Percentiles rank a stretch among this genome's conserved stretches.
Conservation (phyloP, 2,329 filamentous ascomycete species). For the Colletotrichum sp. region DNA sequence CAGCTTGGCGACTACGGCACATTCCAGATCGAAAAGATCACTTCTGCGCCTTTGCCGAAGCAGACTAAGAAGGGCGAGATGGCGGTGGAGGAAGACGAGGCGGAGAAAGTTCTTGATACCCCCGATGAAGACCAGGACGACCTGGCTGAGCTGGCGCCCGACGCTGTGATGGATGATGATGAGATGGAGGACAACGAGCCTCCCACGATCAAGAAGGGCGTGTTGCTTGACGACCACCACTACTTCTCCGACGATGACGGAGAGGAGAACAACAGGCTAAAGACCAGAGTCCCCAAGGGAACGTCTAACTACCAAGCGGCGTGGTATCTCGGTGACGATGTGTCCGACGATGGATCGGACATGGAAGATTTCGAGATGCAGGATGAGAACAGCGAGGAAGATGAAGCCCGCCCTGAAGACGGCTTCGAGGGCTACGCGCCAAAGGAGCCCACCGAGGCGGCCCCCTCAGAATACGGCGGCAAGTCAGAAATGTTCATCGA, state of each 20-base stretch:
- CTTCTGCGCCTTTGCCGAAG: conserved; percentile 70
- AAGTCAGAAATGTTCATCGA: conserved; percentile 91
- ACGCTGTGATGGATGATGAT: conserved; percentile 71
- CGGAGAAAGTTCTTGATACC: conserved; percentile 66
- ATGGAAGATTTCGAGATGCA: conserved; percentile 68
- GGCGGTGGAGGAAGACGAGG: conserved; percentile 64
- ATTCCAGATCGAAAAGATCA: conserved; percentile 90
- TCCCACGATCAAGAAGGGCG: conserved; percentile 73
- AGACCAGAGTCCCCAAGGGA: conserved; percentile 83
- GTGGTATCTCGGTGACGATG: conserved; percentile 82
- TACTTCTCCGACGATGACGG: conserved; percentile 93
- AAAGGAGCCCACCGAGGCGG: conserved; percentile 75
- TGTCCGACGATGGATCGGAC: conserved; percentile 86
- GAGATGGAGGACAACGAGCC: conserved; percentile 45
- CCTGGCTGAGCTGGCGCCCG: conserved; percentile 82
- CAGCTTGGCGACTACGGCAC: conserved; percentile 94
- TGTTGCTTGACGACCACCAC: conserved; percentile 94
- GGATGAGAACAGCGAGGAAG: conserved; percentile 63
- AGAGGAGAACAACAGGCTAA: conserved; percentile 60
- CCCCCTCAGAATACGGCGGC: conserved; percentile 87
- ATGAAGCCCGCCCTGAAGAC: conserved; percentile 76
- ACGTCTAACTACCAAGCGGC: conserved; percentile 94
- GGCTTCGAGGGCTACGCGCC: conserved; percentile 74
- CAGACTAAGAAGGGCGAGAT: conserved; percentile 69
- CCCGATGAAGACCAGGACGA: conserved; percentile 85